Conservation (phyloP, 306 rosid genomes). For the Echinosophora koreensis region DNA sequence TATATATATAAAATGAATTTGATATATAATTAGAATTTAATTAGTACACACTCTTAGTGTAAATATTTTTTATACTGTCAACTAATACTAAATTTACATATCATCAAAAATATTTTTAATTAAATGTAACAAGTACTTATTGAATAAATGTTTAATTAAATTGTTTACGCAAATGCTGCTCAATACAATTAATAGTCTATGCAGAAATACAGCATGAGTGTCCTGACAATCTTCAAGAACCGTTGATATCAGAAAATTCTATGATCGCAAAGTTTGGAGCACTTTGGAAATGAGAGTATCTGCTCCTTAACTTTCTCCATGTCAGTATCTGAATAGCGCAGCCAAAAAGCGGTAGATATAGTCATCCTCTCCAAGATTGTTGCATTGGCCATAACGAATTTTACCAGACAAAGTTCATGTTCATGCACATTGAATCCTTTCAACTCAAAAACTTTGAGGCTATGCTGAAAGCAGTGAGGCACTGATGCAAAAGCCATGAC, state of each 20-base stretch:
- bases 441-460: conserved; percentile 42
- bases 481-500: conserved; percentile 24
- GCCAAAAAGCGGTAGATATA: conserved; percentile 42
- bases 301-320: conserved; percentile 47
- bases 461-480: conserved; percentile 49
- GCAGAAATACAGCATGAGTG: too few relatives aligned
- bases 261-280: conserved; percentile 37
- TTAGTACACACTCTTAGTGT: too few relatives aligned
- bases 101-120: too few relatives aligned
- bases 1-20: too few relatives aligned
- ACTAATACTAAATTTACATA: too few relatives aligned
- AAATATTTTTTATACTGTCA: too few relatives aligned
- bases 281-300: conserved; percentile 46
- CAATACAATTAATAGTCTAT: too few relatives aligned
- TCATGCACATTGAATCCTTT: conserved; percentile 43
- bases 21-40: too few relatives aligned
- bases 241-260: conserved; percentile 37
- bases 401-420: conserved; percentile 45
- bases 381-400: conserved; percentile 47
- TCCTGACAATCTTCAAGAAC: too few relatives aligned
- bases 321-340: conserved; percentile 42
- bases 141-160: too few relatives aligned
- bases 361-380: conserved; percentile 41
- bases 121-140: too few relatives aligned
- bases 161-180: too few relatives aligned